A percentile compares a stretch with the other conserved stretches of the same genome.
These are phyloP conservation scores for Curvularia hawaiiensis DNA, from an alignment of 2,329 filamentous ascomycete genomes.

Conservation along the genomic window DNA sequence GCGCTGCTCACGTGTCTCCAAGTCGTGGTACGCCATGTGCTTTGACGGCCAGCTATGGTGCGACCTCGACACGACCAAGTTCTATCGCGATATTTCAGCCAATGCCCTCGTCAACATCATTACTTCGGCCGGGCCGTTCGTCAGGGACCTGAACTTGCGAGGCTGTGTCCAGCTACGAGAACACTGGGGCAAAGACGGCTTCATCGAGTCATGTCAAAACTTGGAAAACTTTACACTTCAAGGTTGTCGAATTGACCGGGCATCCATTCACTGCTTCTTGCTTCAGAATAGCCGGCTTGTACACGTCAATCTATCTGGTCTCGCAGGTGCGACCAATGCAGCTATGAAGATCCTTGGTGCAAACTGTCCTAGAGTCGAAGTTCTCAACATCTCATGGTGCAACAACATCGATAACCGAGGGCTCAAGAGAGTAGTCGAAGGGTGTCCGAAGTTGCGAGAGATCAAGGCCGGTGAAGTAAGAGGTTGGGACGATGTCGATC, in stretches of 20 bases:
- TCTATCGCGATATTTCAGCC: conserved; percentile 85
- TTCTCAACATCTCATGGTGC: conserved; percentile 93
- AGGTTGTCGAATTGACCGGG: conserved; percentile 84
- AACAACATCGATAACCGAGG: conserved; percentile 80
- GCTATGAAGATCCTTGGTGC: conserved; percentile 86
- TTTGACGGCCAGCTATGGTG: conserved; percentile 96
- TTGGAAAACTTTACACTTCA: conserved; percentile 87
- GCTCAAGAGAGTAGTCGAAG: conserved; percentile 72
- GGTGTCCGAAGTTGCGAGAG: conserved; percentile 76
- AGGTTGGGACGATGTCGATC: conserved; percentile 75
- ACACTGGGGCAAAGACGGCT: conserved; percentile 74
- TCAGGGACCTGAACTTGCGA: conserved; percentile 86
- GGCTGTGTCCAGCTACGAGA: conserved; percentile 90
- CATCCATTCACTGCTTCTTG: conserved; percentile 77
- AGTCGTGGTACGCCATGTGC: conserved; percentile 78
- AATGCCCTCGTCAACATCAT: conserved; percentile 86
- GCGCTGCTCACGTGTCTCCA: conserved; percentile 76
- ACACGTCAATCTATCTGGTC: conserved; percentile 85
- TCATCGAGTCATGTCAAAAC: conserved; percentile 85
- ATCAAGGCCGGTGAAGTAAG: conserved; percentile 80
- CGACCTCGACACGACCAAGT: conserved; percentile 79
- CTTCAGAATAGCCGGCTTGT: conserved; percentile 77
- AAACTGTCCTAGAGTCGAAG: conserved; percentile 80
- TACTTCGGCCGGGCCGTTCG: conserved; percentile 82
- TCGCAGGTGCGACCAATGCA: conserved; percentile 78